Evolutionary conservation across 2,329 filamentous ascomycete species (phyloP), one percentile per base, ranked within the genome.

Genomic region (Aspergillus pseudotamarii): DNA sequence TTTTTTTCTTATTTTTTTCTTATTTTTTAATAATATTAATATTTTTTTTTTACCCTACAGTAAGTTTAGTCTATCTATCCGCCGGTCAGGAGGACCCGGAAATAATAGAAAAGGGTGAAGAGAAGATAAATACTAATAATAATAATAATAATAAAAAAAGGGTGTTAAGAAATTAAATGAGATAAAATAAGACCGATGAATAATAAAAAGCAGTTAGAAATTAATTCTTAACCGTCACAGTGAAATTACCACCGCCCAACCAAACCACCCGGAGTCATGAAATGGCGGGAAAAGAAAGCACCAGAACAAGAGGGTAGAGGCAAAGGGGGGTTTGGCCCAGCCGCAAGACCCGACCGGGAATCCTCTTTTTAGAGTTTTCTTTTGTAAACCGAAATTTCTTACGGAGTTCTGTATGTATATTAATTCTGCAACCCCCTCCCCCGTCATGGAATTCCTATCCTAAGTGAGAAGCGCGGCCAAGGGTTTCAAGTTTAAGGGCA

Each of bases 81-180:
- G 26, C 48, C 8, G 26, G 51, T 56, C 46, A 62, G 46, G 38
- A 60, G 30, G 53, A 58, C n/a, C 58, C 53, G 43, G 38, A 60
- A 60, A 56, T 48, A 48, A 26, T 19, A 28, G 21, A 28, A 21
- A 30, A 51, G 38, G 38, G 38, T 41, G 38, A 41, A 41, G 38
- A 30, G 19, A 51, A 51, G 6, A 34, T 26, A 26, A 26, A 26
- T 26, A 5, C 3, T 26, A 26, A 26, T 26, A 51, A 1, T 8
- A 9, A 26, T 6, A 11, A 21, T 3, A 45, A 23, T 6, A 23
- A 41, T 6, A 19, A 41, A 43, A n/a, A 38, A 38, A 28, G 4
- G 51, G 3, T 11, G 16, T 26, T 38, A 30, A 30, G 28, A 32
- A 55, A 54, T 43, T 21, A 60, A 26, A 26, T 36, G 34, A 55